These are phyloP conservation scores for Vinca minor DNA, from an alignment of 257 asterid species.

Conservation along the genomic window DNA sequence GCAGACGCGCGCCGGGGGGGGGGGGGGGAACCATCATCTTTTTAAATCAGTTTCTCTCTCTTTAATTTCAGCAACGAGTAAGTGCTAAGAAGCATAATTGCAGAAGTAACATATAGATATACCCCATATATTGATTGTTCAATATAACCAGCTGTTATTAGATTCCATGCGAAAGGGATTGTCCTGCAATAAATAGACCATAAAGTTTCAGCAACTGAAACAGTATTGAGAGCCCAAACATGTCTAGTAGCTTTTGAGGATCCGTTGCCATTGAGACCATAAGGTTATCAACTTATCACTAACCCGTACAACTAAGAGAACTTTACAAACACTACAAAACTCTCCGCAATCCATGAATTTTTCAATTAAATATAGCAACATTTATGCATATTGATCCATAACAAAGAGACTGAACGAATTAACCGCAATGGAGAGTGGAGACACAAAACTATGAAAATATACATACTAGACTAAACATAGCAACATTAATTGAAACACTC, in stretches of 20 bases:
- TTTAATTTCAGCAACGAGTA: neutral
- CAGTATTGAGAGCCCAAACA: neutral
- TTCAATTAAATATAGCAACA: neutral
- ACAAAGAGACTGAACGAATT: neutral
- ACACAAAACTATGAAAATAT: neutral
- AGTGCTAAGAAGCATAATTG: neutral
- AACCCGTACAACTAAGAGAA: neutral
- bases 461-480: no score
- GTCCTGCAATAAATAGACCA: conserved; percentile 47
- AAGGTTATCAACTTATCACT: neutral
- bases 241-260: neutral
- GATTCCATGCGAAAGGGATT: conserved; percentile 96
- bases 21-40: conserved; percentile 9
- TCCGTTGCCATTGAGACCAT: no score
- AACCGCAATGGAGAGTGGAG: neutral
- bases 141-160: conserved; percentile 78
- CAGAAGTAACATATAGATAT: conserved; percentile 18
- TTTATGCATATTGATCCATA: neutral
- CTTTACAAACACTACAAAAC: neutral
- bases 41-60: neutral
- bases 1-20: neutral
- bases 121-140: conserved; percentile 87
- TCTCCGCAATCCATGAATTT: neutral
- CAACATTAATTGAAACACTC: no score
- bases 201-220: conserved; percentile 9